Base-by-base conservation (phyloP, 2,329 filamentous ascomycete species). In the Cladosporium halotolerans region DNA sequence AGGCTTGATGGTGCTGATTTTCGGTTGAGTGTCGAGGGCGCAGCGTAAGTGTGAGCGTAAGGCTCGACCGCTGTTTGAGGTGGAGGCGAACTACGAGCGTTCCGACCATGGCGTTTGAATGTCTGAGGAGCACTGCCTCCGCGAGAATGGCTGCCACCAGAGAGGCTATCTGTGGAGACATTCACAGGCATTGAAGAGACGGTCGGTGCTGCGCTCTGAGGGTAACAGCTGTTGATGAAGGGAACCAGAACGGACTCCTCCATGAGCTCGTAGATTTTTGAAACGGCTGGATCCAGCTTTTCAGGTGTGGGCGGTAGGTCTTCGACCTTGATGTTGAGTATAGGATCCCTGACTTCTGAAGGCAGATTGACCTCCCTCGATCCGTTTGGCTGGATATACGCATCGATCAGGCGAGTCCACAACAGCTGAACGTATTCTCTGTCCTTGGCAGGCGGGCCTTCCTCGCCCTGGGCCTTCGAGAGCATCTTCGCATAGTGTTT, bases 191-290 rank as follows among this genome's bases (percentile, higher is more conserved):
- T 68, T 62, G 70, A 60, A 42, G 68, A 66, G 39, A 68, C 59
- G 42, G 64, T 68, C 43, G 75, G 71, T 40, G 68, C 62, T n/a
- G 79, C 73, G 32, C 74, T 72, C 42, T 77, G 73, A 1, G 75
- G 72, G 55, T 76, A 76, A 45, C 78, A 73, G 57, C 77, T 80
- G 70, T 96, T 92, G 51, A 97, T 78, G 67, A 97, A 99, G 0
- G 92, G 91, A 0, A 96, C 84, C 48, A 97, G 77, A 0, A 97
- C 88, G 3, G 91, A 96, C 68, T 97, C 93, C 63, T 96, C 95
- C 91, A 99, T 97, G 53, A 99, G 76, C 62, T 97, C 93, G 69
- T 92, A 91, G 39, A 96, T 88, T 57, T 96, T 95, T 57, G 81
- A 80, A 19, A 95, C 87, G 16, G 93, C 90, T 47, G 88, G 81